phyloP scores from a whole-genome alignment of 805 yeast genomes.

The Kazachstania africana region DNA sequence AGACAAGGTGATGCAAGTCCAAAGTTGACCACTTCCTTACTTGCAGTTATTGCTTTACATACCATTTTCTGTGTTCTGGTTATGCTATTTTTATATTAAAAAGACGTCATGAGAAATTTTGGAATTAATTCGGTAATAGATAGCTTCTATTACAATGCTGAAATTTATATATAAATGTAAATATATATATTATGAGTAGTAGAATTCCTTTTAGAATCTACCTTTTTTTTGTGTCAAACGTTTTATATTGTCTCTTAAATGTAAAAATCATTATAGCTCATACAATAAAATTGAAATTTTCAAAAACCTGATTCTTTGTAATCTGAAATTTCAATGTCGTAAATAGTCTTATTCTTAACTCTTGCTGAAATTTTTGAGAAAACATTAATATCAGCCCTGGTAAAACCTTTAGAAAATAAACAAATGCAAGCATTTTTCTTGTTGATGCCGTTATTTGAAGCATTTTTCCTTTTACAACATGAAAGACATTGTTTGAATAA shows the following conservation, averaged over 20 bases:
- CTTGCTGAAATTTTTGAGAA: conserved; percentile 11
- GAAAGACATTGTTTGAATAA: conserved; percentile 46
- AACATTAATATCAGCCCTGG: conserved; percentile 19
- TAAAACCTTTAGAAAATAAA: conserved; percentile 45
- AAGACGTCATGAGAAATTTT: background rate
- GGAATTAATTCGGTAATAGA: no score
- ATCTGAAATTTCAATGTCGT: conserved; percentile 11
- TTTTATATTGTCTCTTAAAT: no score
- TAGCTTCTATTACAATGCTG: background rate
- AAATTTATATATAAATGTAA: conserved; percentile 1
- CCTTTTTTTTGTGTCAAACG: no score
- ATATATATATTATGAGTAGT: no score
- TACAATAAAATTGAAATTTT: background rate
- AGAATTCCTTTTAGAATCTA: no score
- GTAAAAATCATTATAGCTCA: no score
- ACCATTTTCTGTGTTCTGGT: conserved; percentile 12
- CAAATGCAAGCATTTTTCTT: conserved; percentile 25
- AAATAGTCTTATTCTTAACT: conserved; percentile 7
- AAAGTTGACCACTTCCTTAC: conserved; percentile 4
- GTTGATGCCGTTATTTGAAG: background rate
- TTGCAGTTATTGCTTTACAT: conserved; percentile 7
- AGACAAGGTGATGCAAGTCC: background rate
- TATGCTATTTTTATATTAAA: conserved; percentile 11
- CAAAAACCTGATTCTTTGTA: conserved; percentile 13
- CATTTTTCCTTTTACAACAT: conserved; percentile 27